Evolutionary conservation across 371 early-diverging fungal species (phyloP), one percentile per base, ranked within the genome.

Genomic region (Paraphysoderma sedebokerense): DNA sequence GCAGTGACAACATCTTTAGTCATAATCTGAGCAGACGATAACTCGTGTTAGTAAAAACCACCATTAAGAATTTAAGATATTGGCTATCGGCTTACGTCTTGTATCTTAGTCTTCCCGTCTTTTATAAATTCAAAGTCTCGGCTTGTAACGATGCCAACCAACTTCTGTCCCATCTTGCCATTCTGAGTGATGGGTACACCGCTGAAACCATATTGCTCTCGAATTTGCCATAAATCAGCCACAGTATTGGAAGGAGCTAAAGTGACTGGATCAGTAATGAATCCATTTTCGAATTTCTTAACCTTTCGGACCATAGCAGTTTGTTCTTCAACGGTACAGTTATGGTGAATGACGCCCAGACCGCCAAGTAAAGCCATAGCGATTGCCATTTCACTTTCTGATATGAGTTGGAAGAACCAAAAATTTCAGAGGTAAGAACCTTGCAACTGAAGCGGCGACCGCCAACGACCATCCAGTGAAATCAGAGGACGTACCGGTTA

Each of bases 261-360:
- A 60, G 82, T 82, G 38, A 88, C 63, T 20, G 97, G 92, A 56
- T 96, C 92, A 24, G 79, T 72, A 62, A 96, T 96, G 71, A 92
- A 96, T 22, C 97, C 97, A 68, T 96, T 96, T 61, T 96, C 97
- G 54, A 83, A 96, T 72, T 80, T 89, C 76, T 90, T 92, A 67
- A 96, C 97, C 63, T 82, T 80, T 60, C 89, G 82, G 47, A 96
- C 92, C 93, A 96, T 92, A 17, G 76, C 84, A 22, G 89, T 87
- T 72, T 96, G 97, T 58, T 90, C 88, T 47, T 87, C 87, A 38
- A 86, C 70, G 32, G 83, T 62, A 70, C 92, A 96, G 79, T 96
- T 96, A 81, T 89, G 74, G 67, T 96, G 97, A 55, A 96, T 83
- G 52, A 96, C 85, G 66, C 97, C 97, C 52, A 96, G 72, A 46